Conservation (phyloP, 345 rosid genomes). For the Populus nigra region DNA sequence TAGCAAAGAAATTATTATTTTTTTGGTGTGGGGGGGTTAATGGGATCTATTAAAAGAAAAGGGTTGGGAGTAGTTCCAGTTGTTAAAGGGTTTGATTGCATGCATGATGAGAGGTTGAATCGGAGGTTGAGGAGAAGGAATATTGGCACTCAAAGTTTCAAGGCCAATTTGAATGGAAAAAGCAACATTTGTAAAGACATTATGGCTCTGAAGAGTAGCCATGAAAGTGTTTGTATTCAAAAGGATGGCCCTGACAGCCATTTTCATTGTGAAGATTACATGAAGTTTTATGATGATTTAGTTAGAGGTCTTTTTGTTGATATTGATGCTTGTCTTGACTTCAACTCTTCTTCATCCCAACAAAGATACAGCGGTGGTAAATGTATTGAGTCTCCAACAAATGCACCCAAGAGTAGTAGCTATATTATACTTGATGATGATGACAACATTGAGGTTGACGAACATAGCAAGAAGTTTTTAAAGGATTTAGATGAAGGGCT, state of each 20-base stretch:
- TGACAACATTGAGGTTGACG: not conserved
- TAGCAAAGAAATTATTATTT: too few relatives aligned
- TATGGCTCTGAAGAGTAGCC: not conserved
- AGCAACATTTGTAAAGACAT: not conserved
- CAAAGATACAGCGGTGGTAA: not conserved
- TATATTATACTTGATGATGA: not conserved
- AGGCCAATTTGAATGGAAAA: not conserved
- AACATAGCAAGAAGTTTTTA: not conserved
- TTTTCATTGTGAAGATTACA: not conserved
- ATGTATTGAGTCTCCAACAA: not conserved
- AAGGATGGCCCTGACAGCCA: not conserved
- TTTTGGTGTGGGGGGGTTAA: not conserved
- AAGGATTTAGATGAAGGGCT: not conserved
- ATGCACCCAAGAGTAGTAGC: not conserved
- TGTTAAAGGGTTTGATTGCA: not conserved
- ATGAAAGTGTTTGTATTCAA: not conserved
- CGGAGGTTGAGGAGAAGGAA: conserved; percentile 35
- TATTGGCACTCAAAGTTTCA: conserved; percentile 7
- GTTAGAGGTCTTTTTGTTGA: not conserved
- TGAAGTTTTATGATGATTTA: not conserved
- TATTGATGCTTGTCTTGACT: not conserved
- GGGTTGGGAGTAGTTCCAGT: not conserved
- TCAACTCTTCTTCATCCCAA: not conserved
- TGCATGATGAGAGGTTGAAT: conserved; percentile 22
- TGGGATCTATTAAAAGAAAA: conserved; percentile 3